Evolutionary conservation across 2,329 filamentous ascomycete genomes (phyloP), one percentile per base, ranked within the genome.

Genomic region (Penicillium brasilianum): DNA sequence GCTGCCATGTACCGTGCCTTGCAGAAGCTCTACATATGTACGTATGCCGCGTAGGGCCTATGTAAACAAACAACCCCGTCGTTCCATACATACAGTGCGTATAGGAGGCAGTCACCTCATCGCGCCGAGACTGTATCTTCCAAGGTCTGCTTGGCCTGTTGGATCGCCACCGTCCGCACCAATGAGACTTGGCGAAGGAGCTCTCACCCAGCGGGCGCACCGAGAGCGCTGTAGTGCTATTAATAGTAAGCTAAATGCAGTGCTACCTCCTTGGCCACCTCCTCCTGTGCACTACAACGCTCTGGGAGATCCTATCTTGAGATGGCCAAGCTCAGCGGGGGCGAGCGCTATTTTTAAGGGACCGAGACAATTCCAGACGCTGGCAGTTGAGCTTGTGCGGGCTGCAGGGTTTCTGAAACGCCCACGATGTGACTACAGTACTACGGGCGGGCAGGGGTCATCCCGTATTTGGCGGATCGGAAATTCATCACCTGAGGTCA

Each of bases 361-460:
- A 58, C 41, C 51, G 55, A 58, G 43, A 57, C 55, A 61, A 46
- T 50, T 18, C 16, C 30, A 37, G 41, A 48, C 34, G 48, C 30
- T 57, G 18, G 34, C 6, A 43, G 16, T 25, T 46, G 28, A 58
- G 46, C 46, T 58, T 58, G 36, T 41, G 14, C 37, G 20, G n/a
- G 37, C 13, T 48, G 49, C 51, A 36, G 41, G 18, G 22, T 53
- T 18, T 46, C 37, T 58, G 48, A 58, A 58, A 46, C 56, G 48
- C 18, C 6, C 13, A 28, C 64, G 18, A 18, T 22, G 49, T 72
- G 46, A 10, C 9, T 16, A 28, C 6, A 8, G 16, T 30, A 11
- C 13, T 18, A 4, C 9, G 46, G 43, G 43, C 22, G 22, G 43
- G 43, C 22, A 18, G 16, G 20, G 39, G 43, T 9, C 25, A 28